Conservation (phyloP, 257 asterid genomes). For the Penstemon barbatus region DNA sequence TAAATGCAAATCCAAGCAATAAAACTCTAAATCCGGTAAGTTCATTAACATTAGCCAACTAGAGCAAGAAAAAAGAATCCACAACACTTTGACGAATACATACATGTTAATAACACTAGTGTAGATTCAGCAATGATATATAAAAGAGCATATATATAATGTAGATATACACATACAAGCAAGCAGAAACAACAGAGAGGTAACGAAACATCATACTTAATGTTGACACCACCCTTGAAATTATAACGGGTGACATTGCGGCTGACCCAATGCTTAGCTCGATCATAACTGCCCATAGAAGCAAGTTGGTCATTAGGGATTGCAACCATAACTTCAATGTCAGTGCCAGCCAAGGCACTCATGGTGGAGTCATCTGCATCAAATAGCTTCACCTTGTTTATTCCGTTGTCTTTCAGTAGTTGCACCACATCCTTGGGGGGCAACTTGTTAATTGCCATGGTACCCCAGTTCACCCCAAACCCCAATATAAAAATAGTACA, state of each 20-base stretch:
- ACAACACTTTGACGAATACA: background rate
- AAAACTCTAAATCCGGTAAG: no score
- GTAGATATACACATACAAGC: no score
- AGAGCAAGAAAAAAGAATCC: background rate
- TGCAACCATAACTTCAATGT: slow-evolving; percentile 74
- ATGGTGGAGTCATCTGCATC: slow-evolving; percentile 66
- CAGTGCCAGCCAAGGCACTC: slow-evolving; percentile 68
- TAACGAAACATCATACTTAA: slow-evolving; percentile 43
- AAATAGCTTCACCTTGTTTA: slow-evolving; percentile 66
- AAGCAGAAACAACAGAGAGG: background rate
- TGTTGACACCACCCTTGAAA: slow-evolving; percentile 69
- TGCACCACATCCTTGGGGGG: slow-evolving; percentile 66
- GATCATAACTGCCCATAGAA: slow-evolving; percentile 47
- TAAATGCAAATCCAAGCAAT: no score
- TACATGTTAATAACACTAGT: background rate
- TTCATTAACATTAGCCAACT: background rate
- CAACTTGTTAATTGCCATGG: slow-evolving; percentile 71
- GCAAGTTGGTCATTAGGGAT: slow-evolving; percentile 76
- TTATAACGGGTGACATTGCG: slow-evolving; percentile 61
- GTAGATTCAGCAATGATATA: background rate
- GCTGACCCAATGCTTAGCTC: slow-evolving; percentile 71
- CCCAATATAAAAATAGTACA: slow-evolving; percentile 14
- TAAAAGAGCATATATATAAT: background rate
- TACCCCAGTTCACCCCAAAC: slow-evolving; percentile 82
- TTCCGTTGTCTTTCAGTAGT: slow-evolving; percentile 60